phyloP scores from a whole-genome alignment of 108 stramenopile species.

The Stephanodiscus triporus region DNA sequence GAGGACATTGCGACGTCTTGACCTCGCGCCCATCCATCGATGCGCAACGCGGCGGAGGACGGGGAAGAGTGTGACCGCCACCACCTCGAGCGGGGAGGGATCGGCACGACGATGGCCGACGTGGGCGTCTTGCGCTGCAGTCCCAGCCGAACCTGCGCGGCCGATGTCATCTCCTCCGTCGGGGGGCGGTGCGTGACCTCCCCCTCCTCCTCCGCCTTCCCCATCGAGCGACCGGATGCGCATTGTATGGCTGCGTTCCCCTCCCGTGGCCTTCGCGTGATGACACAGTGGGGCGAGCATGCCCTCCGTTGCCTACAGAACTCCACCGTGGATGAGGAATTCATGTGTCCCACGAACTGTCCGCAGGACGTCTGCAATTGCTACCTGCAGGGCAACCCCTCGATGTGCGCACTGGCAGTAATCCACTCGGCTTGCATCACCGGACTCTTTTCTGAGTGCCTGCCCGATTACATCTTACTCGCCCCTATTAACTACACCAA shows the following conservation, averaged over 20 bases:
- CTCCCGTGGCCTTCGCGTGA: background rate
- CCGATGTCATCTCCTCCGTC: slow-evolving; percentile 25
- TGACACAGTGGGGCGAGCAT: background rate
- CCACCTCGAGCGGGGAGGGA: background rate
- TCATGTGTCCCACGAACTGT: slow-evolving; percentile 33
- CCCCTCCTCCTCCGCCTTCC: background rate
- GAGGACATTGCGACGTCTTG: background rate
- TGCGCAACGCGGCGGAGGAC: background rate
- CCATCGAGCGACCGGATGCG: slow-evolving; percentile 2
- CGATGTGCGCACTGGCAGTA: slow-evolving; percentile 28
- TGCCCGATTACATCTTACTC: slow-evolving; percentile 26
- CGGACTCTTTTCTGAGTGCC: slow-evolving; percentile 26
- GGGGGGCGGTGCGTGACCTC: slow-evolving; percentile 29
- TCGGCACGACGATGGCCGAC: slow-evolving; percentile 8
- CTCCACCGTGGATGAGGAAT: background rate
- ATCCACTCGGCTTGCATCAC: slow-evolving; percentile 22
- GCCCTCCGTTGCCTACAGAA: slow-evolving; percentile 32
- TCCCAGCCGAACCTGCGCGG: slow-evolving; percentile 15
- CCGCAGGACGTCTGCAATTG: slow-evolving; percentile 46
- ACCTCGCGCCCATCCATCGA: background rate
- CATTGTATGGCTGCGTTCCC: slow-evolving; percentile 8
- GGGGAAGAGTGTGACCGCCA: slow-evolving; percentile 20
- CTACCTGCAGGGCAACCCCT: slow-evolving; percentile 3
- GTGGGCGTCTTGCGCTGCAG: slow-evolving; percentile 29
- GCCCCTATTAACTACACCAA: too few relatives aligned